Evolutionary conservation across 2,329 filamentous ascomycete genomes (phyloP), one percentile per base, ranked within the genome.

Genomic region (Phyllosticta citriasiana): DNA sequence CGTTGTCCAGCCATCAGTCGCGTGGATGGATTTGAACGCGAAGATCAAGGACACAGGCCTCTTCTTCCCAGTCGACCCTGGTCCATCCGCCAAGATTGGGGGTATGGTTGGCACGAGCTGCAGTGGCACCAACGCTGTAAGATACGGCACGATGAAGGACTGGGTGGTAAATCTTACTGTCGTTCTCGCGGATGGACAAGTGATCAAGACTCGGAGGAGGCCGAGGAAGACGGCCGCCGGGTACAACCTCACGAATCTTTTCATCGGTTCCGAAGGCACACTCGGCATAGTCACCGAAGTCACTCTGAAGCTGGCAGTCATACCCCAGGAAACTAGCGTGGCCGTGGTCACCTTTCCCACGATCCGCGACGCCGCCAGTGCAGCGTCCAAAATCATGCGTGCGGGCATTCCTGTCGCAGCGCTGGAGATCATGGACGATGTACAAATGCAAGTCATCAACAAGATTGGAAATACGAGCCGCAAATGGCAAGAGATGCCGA

Each of bases 61-160:
- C 1, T 96, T 96, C 76, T 95, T 96, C 71, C 92, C 92, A 0
- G 86, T 96, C 12, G 92, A 97, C 69, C 92, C 92, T 12, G 89
- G 89, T 71, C 87, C 87, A 47, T 76, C 74, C 24, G 88, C 88
- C 16, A 88, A 88, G 75, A 90, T 92, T 66, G 88, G 88, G 57
- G 88, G 88, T 52, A 93, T 93, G 89, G 84, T 92, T 27, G 88
- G 88, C 12, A 92, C 88, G 9, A 90, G 89, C 68, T 80, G 79
- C 70, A 75, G 85, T 12, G 89, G 89, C 1, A 93, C 89, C 0
- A 92, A 91, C 68, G 88, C 88, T 2, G 88, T 91, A 51, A 82
- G 85, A 66, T 93, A 93, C 69, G 89, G 89, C 6, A 92, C 89
- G 0, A 93, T 93, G 89, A 91, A 89, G 70, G 89, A 93, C 68